Base-by-base conservation (phyloP, 192 early-diverging fungal genomes). In the Podila minutissima region DNA sequence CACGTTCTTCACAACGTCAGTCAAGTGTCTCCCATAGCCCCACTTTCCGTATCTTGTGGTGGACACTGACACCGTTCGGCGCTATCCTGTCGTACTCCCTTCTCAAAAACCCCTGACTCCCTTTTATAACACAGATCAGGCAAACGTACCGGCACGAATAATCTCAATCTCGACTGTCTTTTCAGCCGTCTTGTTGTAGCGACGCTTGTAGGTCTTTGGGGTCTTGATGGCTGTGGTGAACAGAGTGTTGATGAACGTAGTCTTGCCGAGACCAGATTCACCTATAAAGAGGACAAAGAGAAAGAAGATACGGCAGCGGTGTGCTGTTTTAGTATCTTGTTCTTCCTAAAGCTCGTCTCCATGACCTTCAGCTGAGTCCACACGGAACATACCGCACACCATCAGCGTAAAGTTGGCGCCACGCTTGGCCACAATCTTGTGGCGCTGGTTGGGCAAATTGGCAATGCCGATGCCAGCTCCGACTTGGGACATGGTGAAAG, bases 231-330 rank as follows among this genome's bases (percentile, higher is more conserved):
- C 87, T 32, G 97, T 97, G 33, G 96, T 95, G 79, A 99, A 96
- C 63, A 99, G 91, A 24, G 98, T 99, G 91, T 99, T 99, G 90
- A 98, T 93, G 85, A 97, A 99, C 20, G 98, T 99, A 19, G 98
- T 96, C 86, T 99, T 99, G 46, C 98, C 98, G 33, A 95, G 89
- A 73, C 98, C 98, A 68, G 97, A 98, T 86, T 97, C 97, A 67
- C 97, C 94, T 96, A 74, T 38, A 11, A 59, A 48, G 3, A 58
- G 13, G 20, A 49, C 11, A 67, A 55, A 55, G 11, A 26, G 17
- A 55, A 55, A 7, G n/a, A 33, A 37, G 0, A 3, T 28, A 13
- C 13, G 19, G 55, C 38, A n/a, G 31, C 8, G 31, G 53, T 55
- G 2, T 7, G 12, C 11, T 12, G 37, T 0, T 17, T 41, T 46